Evolutionary conservation across 257 asterid species (phyloP), one percentile per base, ranked within the genome.

Genomic region (Haberlea rhodopensis): DNA sequence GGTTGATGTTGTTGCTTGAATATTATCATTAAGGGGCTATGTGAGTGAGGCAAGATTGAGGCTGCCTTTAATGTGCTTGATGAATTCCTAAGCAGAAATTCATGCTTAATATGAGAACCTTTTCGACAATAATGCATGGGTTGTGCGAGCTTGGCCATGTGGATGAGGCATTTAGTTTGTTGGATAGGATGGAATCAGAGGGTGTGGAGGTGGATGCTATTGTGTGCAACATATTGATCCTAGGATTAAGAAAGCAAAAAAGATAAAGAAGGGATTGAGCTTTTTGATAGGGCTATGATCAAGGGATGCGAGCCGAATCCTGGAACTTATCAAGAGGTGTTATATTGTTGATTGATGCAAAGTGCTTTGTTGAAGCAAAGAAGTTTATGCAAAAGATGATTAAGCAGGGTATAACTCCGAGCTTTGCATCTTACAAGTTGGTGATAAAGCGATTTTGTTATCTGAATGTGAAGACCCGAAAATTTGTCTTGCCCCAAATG

Each of bases 291-390:
- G 67, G 78, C 85, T 76, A 76, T 78, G 87, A 3, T 75, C n/a
- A 81, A 70, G 76, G 96, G 95, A 52, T 91, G 96, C 72, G 79
- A 81, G 63, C 96, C 97, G 1, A 85, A 80, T 69, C 73, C 85
- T 0, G 96, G 94, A 67, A 89, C 95, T 43, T 85, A 82, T 67
- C 99, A 87, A 66, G 96, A 89, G 78, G 86, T 89, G 31, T 55
- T 89, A 75, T 87, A 85, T 58, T 69, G 87, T 76, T 87, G 70
- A 84, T 92, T 15, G 87, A 84, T 63, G 84, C 70, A 19, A 79
- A 82, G 79, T 87, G 69, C 71, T 80, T 57, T 72, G 18, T 10
- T 9, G 94, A 92, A 71, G 96, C 95, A 0, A 89, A 84, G 79
- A 60, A n/a, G 6, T 83, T 88, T 22, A 81, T 84, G 89, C 63